A percentile compares a stretch with the other conserved stretches of the same genome.
Conservation (phyloP, 2,329 filamentous ascomycete genomes). For the Colletotrichum tofieldiae region DNA sequence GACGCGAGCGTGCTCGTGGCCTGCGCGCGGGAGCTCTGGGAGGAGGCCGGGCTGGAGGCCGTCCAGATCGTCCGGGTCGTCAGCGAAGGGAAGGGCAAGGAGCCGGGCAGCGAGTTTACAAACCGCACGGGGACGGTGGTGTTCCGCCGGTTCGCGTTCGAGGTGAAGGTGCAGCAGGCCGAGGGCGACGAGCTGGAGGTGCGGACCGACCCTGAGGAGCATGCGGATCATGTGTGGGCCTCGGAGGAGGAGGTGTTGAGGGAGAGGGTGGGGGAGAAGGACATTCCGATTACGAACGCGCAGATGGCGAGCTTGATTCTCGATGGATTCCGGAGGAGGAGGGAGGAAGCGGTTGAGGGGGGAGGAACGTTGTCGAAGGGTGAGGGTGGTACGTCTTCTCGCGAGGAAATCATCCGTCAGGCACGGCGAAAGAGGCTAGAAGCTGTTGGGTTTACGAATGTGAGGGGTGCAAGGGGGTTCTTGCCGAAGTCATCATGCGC, state of each 20-base stretch:
- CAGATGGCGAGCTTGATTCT: constrained; percentile 49
- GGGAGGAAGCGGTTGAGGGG: constrained; percentile 24
- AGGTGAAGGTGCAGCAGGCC: constrained; percentile 51
- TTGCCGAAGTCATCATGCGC: neutral
- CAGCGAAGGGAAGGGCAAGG: constrained; percentile 46
- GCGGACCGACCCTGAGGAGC: constrained; percentile 58
- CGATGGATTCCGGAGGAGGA: constrained; percentile 51
- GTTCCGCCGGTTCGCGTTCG: constrained; percentile 54
- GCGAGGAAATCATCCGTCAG: no score
- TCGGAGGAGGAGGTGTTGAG: constrained; percentile 55
- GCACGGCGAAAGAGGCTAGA: no score
- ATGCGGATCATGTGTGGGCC: constrained; percentile 58
- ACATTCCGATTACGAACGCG: constrained; percentile 50
- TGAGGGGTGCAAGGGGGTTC: neutral
- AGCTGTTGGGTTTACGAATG: neutral
- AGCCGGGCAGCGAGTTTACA: constrained; percentile 51
- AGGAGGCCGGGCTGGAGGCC: constrained; percentile 61
- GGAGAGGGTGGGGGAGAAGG: constrained; percentile 47
- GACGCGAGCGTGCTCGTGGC: constrained; percentile 60
- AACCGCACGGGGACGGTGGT: constrained; percentile 52
- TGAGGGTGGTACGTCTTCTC: neutral
- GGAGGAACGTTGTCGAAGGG: neutral
- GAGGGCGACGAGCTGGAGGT: constrained; percentile 46
- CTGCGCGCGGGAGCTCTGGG: constrained; percentile 64
- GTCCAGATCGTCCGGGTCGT: constrained; percentile 46